phyloP scores from a whole-genome alignment of 495 filamentous ascomycete genomes.

The Apodospora peruviana region DNA sequence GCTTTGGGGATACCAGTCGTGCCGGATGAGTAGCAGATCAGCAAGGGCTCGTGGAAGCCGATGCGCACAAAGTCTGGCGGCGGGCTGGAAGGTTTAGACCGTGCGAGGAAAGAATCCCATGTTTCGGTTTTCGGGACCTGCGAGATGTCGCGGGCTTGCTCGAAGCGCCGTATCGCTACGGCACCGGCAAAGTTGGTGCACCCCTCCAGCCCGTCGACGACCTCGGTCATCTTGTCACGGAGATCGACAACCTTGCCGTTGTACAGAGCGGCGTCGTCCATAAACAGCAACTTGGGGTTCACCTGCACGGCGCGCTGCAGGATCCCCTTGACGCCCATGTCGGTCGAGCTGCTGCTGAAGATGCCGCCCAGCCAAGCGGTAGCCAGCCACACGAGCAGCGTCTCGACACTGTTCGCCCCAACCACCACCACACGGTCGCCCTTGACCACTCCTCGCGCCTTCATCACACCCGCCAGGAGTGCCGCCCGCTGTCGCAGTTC shows the following conservation, averaged over 20 bases:
- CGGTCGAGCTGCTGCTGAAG: conserved; percentile 67
- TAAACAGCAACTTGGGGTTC: conserved; percentile 65
- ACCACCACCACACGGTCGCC: conserved; percentile 71
- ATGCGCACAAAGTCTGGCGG: conserved; percentile 50
- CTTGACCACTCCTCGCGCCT: conserved; percentile 53
- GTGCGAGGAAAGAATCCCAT: conserved; percentile 46
- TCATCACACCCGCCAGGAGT: conserved; percentile 55
- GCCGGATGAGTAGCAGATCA: conserved; percentile 67
- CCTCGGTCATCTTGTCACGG: conserved; percentile 61
- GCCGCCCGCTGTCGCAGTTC: conserved; percentile 54
- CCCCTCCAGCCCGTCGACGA: conserved; percentile 53
- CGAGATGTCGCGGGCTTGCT: conserved; percentile 52
- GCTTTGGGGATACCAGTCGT: conserved; percentile 73
- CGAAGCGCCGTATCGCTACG: conserved; percentile 62
- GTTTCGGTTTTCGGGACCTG: conserved; percentile 49
- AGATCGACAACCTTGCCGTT: conserved; percentile 72
- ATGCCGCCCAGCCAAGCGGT: conserved; percentile 61
- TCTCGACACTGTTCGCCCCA: conserved; percentile 68
- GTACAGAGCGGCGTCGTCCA: conserved; percentile 73
- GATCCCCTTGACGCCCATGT: conserved; percentile 74
- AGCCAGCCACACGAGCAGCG: conserved; percentile 59
- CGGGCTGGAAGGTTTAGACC: conserved; percentile 32
- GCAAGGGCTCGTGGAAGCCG: conserved; percentile 62
- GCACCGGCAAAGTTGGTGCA: conserved; percentile 57
- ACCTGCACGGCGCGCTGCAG: conserved; percentile 69